Percentiles rank a stretch among this genome's conserved stretches.
phyloP scores from a whole-genome alignment of 371 early-diverging fungal genomes.

The Apophysomyces variabilis region DNA sequence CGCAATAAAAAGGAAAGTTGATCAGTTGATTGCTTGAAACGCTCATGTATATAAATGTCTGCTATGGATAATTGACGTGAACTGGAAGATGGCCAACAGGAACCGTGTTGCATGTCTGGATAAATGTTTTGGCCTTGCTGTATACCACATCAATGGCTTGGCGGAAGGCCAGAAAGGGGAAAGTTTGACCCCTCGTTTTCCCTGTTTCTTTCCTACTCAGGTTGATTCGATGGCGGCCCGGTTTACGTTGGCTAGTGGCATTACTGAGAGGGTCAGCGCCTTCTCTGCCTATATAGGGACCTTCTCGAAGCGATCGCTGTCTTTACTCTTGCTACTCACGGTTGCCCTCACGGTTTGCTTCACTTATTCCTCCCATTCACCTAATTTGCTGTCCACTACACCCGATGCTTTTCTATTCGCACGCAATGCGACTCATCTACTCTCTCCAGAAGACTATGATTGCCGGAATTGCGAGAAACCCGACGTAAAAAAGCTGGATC shows the following conservation, averaged over 20 bases:
- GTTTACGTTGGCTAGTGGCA: slow-evolving; percentile 27
- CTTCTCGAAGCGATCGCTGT: slow-evolving; percentile 27
- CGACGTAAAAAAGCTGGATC: slow-evolving; percentile 11
- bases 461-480: slow-evolving; percentile 28
- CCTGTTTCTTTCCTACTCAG: slow-evolving; percentile 2
- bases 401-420: slow-evolving; percentile 24
- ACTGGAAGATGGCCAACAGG: too few species aligned
- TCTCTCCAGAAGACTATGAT: slow-evolving; percentile 28
- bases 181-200: background rate
- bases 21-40: too few species aligned
- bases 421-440: slow-evolving; percentile 27
- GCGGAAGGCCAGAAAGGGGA: too few species aligned
- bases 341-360: slow-evolving; percentile 24
- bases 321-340: slow-evolving; percentile 18
- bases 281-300: slow-evolving; percentile 23
- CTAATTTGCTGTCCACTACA: slow-evolving; percentile 25
- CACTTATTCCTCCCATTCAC: slow-evolving; percentile 24
- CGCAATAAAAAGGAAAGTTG: too few species aligned
- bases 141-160: too few species aligned
- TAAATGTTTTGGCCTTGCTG: too few species aligned
- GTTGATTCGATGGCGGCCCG: slow-evolving; percentile 26
- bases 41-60: too few species aligned
- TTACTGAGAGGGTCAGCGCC: slow-evolving; percentile 17
- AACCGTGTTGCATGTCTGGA: too few species aligned
- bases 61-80: too few species aligned